Base-by-base conservation (phyloP, 352 stramenopile species). In the Achlya hypogyna region DNA sequence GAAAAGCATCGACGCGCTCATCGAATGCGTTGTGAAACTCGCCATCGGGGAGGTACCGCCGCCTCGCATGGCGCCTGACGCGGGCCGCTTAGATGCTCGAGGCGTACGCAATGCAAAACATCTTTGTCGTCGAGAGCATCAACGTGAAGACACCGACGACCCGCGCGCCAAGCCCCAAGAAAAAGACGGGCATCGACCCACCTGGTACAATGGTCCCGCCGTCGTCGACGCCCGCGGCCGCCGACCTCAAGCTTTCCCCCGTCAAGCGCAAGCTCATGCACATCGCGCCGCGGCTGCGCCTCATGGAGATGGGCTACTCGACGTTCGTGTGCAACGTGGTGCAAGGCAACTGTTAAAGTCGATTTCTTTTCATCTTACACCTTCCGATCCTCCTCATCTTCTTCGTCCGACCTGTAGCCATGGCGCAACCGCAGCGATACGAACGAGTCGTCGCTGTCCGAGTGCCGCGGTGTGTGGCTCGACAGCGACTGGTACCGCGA, bases 291-390 rank as follows among this genome's bases (percentile, higher is more conserved):
- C 38, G 42, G 18, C 60, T 67, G 6, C 60, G 60, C 5, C 32
- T 67, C 23, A 67, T 67, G 14, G 60, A 67, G 23, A 67, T 67
- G 60, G 47, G 60, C n/a, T 67, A 67, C 35, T 49, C 60, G 14
- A 45, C 60, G 4, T 53, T 67, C 25, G 60, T 27, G 14, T 67
- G 60, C 60, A 28, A 67, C 27, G 23, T 67, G n/a, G 29, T 67
- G 12, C 60, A 67, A 29, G 28, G 25, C 10, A 10, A 8, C 12
- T 6, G 0, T 18, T 32, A 27, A 65, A 65, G 29, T 9, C 42
- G 18, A 58, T 47, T 25, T 35, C 23, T 16, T 54, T 34, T 9
- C 25, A 56, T n/a, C n/a, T n/a, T n/a, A n/a, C n/a, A n/a, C n/a
- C n/a, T n/a, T n/a, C n/a, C n/a, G n/a, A n/a, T 42, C 34, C 6